Evolutionary conservation across 192 early-diverging fungal genomes (phyloP).

Genomic region (Diversispora epigaea): DNA sequence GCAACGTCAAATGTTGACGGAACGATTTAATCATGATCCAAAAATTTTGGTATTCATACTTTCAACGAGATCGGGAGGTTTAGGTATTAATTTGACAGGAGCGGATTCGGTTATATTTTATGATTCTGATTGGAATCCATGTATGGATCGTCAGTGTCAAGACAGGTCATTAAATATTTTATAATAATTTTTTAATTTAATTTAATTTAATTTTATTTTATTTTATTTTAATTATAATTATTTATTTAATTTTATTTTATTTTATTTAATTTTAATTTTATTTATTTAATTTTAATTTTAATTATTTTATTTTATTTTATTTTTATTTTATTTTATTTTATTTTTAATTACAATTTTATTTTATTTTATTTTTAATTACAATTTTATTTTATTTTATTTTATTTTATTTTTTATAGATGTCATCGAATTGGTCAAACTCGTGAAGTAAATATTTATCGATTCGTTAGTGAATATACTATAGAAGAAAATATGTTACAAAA

Average conservation of each 20-base stretch:
- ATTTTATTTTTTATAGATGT: slow-evolving; percentile 37
- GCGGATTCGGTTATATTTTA: slow-evolving; percentile 80
- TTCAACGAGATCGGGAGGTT: slow-evolving; percentile 68
- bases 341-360: too few species aligned
- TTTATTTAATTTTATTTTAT: too few species aligned
- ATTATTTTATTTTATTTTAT: not conserved
- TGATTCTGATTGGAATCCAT: slow-evolving; percentile 78
- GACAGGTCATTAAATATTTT: too few species aligned
- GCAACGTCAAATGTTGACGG: slow-evolving; percentile 57
- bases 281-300: too few species aligned
- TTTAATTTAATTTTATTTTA: not conserved
- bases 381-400: not conserved
- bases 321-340: not conserved
- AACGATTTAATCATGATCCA: slow-evolving; percentile 60
- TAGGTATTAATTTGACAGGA: slow-evolving; percentile 77
- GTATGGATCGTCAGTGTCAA: slow-evolving; percentile 72
- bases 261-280: too few species aligned
- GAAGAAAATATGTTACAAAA: slow-evolving; percentile 79
- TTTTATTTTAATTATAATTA: too few species aligned
- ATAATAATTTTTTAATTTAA: not conserved
- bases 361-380: not conserved
- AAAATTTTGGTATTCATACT: slow-evolving; percentile 59
- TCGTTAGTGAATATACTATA: slow-evolving; percentile 69
- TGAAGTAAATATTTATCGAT: slow-evolving; percentile 76
- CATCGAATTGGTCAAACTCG: slow-evolving; percentile 70